Evolutionary conservation across 768 basidiomycete genomes (phyloP).

Genomic region (Xanthoconium stramineum): DNA sequence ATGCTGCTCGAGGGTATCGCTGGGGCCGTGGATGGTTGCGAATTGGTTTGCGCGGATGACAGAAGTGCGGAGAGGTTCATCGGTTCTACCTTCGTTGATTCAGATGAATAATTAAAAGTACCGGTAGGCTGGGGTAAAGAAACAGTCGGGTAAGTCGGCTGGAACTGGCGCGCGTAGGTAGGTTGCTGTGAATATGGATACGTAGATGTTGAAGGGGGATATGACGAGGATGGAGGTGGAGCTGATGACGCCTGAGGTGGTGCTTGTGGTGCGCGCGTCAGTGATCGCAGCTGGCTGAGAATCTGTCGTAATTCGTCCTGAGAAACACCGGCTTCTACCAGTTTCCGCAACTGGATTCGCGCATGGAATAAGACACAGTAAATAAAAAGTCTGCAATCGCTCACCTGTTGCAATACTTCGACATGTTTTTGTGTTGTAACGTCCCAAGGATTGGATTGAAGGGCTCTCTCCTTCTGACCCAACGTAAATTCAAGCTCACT

Average conservation of each 20-base stretch:
- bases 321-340: slow-evolving; percentile 78
- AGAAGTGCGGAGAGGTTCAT: slow-evolving; percentile 31
- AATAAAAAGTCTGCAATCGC: slow-evolving; percentile 19
- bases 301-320: slow-evolving; percentile 79
- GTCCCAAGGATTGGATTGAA: slow-evolving; percentile 77
- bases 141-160: slow-evolving; percentile 31
- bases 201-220: slow-evolving; percentile 22
- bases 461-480: slow-evolving; percentile 70
- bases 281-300: slow-evolving; percentile 60
- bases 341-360: slow-evolving; percentile 52
- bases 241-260: slow-evolving; percentile 33
- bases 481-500: slow-evolving; percentile 81
- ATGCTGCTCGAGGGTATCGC: slow-evolving; percentile 39
- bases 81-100: slow-evolving; percentile 29
- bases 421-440: slow-evolving; percentile 65
- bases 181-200: slow-evolving; percentile 32
- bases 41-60: slow-evolving; percentile 22
- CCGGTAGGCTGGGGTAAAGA: slow-evolving; percentile 33
- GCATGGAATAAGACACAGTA: slow-evolving; percentile 4
- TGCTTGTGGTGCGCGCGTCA: slow-evolving; percentile 44
- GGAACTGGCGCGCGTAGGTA: slow-evolving; percentile 26
- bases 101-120: slow-evolving; percentile 24
- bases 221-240: slow-evolving; percentile 25
- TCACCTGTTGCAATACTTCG: slow-evolving; percentile 75
- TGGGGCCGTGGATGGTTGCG: slow-evolving; percentile 22